Base-by-base conservation (phyloP, 257 asterid genomes). In the Solanum tarapatanum region DNA sequence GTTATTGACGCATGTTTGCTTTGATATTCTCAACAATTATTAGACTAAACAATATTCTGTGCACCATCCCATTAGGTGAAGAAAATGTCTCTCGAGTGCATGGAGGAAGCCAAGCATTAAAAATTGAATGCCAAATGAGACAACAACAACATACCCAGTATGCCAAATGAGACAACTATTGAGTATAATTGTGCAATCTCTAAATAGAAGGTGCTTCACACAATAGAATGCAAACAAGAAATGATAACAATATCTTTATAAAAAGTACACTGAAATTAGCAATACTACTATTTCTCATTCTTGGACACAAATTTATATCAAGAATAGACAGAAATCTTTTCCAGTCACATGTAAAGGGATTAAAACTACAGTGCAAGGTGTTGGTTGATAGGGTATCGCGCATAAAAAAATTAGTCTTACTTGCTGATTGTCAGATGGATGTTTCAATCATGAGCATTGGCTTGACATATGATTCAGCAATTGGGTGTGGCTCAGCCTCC, bases 391-490 rank as follows among this genome's bases (percentile, higher is more conserved):
- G 83, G 17, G 30, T 76, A n/a, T 76, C 8, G 60, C 2, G 8
- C 60, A 24, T 76, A 55, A 39, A 55, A 37, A 17, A 87, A 69
- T 21, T 62, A 60, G 68, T 72, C 92, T 89, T 87, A 91, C 93
- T 88, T 28, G 92, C 90, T 72, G 92, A 90, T 76, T 87, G 89
- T 91, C 86, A 70, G 68, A 35, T 72, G 82, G 62, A 86, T 45
- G 48, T 87, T 85, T 87, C 92, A 35, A 87, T 87, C 92, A 89
- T 55, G 79, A 62, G 88, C 43, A 83, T 87, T 60, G 89, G 90
- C 91, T 88, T 88, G 83, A 74, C n/a, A 43, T 87, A 87, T 26
- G 91, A 73, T 85, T 91, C 93, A 62, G 90, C 69, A 74, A 30
- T 37, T 58, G 88, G 37, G 70, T 83, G 88, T 14, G 83, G 74